A percentile compares a stretch with the other conserved stretches of the same genome.
phyloP scores from a whole-genome alignment of 176 grass and related monocot genomes.

The Oryza glumipatula region DNA sequence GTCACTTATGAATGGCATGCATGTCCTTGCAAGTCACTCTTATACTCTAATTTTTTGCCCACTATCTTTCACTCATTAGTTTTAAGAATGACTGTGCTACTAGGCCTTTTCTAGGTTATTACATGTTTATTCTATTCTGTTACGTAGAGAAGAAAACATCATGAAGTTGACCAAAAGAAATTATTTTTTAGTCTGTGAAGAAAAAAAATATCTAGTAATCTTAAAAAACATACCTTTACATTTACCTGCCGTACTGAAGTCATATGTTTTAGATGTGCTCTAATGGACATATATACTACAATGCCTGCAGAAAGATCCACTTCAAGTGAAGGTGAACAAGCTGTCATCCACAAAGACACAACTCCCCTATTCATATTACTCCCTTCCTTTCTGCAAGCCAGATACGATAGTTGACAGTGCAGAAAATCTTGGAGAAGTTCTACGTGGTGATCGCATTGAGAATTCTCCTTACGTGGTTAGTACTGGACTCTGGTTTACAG shows the following conservation, averaged over 20 bases:
- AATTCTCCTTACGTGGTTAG: conserved; percentile 53
- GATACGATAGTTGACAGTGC: neutral
- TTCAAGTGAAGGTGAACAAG: conserved; percentile 52
- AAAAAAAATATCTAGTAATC: neutral
- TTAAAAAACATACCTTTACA: neutral
- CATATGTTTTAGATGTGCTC: neutral
- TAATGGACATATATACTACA: neutral
- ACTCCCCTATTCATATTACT: conserved; percentile 50
- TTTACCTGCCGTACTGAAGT: neutral
- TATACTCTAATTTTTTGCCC: neutral
- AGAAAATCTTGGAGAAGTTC: conserved; percentile 40
- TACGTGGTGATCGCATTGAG: conserved; percentile 50
- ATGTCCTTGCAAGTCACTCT: neutral
- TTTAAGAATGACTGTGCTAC: neutral
- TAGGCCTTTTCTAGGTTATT: neutral
- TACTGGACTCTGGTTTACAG: neutral
- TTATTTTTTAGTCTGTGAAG: neutral
- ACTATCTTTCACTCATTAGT: neutral
- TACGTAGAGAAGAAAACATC: neutral
- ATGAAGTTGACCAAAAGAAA: neutral
- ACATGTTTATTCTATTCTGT: neutral
- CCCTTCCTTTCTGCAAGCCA: conserved; percentile 50
- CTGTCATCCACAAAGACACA: conserved; percentile 47
- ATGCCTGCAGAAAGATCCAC: conserved; percentile 24
- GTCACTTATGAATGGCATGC: neutral